phyloP scores from a whole-genome alignment of 2,329 filamentous ascomycete genomes.

The Fusarium falciforme region DNA sequence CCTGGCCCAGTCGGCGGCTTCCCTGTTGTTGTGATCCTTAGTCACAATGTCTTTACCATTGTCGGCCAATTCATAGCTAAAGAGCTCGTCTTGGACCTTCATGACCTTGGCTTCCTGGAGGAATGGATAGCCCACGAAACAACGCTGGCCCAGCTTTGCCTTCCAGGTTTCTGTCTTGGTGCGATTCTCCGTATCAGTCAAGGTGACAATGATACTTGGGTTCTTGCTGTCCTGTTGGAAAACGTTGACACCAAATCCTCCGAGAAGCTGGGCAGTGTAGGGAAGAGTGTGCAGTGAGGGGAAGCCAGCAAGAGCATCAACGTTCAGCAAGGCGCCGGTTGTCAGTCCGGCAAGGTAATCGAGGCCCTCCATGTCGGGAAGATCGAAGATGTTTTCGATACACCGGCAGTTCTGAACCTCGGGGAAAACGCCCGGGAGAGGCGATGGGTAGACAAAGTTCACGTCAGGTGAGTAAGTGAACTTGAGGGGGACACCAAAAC shows the following conservation, averaged over 20 bases:
- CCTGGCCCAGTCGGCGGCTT: conserved; percentile 85
- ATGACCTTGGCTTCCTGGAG: conserved; percentile 92
- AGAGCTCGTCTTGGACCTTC: conserved; percentile 91
- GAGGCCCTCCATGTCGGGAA: conserved; percentile 91
- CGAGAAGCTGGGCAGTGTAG: conserved; percentile 77
- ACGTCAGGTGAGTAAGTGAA: conserved; percentile 86
- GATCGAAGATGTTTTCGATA: conserved; percentile 94
- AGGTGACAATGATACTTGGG: conserved; percentile 92
- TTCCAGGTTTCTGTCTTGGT: conserved; percentile 80
- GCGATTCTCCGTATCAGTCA: conserved; percentile 78
- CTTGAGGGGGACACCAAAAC: conserved; percentile 91
- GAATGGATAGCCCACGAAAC: conserved; percentile 95
- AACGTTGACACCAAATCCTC: conserved; percentile 88
- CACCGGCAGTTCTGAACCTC: conserved; percentile 89
- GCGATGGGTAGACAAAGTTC: conserved; percentile 88
- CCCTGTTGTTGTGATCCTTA: conserved; percentile 77
- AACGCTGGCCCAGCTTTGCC: conserved; percentile 82
- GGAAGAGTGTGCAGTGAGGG: conserved; percentile 89
- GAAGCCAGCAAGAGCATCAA: conserved; percentile 90
- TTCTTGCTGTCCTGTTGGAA: conserved; percentile 97
- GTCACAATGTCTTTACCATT: conserved; percentile 73
- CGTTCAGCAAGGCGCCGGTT: conserved; percentile 84
- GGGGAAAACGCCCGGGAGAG: conserved; percentile 88
- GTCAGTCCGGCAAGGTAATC: conserved; percentile 87
- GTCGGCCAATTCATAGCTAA: conserved; percentile 81